These are phyloP conservation scores for Mycena alexandri DNA, from an alignment of 768 basidiomycete genomes.

Conservation along the genomic window DNA sequence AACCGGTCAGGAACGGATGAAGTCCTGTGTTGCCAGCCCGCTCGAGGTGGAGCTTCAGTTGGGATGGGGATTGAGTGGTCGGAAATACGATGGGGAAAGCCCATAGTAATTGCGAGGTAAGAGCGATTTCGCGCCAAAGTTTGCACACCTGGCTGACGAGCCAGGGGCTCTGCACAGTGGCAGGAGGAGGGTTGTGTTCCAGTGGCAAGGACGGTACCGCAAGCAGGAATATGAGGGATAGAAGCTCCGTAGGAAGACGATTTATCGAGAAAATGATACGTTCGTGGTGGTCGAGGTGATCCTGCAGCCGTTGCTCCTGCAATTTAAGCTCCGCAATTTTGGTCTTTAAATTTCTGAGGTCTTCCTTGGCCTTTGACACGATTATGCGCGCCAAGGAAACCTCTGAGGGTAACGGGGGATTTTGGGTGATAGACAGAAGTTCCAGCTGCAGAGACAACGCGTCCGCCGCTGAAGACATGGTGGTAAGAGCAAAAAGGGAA, in stretches of 20 bases:
- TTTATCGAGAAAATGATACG: constrained; percentile 19
- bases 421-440: neutral
- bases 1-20: constrained; percentile 1
- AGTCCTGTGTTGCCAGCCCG: constrained; percentile 10
- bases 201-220: neutral
- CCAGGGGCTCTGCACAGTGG: neutral
- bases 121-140: constrained; percentile 14
- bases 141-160: constrained; percentile 16
- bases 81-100: constrained; percentile 1
- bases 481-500: neutral
- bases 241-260: constrained; percentile 12
- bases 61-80: neutral
- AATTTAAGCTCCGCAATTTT: neutral
- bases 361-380: neutral
- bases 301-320: neutral
- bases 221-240: neutral
- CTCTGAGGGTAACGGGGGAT: neutral
- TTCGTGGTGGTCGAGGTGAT: neutral
- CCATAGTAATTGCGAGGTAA: constrained; percentile 4
- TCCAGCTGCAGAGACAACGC: neutral
- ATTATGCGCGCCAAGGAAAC: neutral
- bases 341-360: neutral
- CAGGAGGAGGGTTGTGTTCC: neutral
- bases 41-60: constrained; percentile 11
- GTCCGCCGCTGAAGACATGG: neutral